Evolutionary conservation across 2,329 filamentous ascomycete species (phyloP).

Genomic region (Fonsecaea erecta): DNA sequence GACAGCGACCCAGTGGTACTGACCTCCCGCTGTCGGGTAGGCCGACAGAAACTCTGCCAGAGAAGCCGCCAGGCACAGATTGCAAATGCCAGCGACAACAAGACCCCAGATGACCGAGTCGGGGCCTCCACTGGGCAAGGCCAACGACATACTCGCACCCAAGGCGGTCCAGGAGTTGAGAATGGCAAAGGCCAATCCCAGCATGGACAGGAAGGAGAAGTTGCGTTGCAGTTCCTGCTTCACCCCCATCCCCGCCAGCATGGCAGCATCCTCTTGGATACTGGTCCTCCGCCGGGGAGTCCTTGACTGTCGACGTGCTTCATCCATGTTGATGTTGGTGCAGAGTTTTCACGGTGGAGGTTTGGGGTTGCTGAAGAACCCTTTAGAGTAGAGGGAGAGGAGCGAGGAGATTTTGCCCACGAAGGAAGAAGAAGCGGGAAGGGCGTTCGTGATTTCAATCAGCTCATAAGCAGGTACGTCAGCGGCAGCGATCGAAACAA

Average conservation of each 20-base stretch:
- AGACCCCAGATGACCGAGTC: conserved; percentile 74
- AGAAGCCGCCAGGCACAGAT: conserved; percentile 69
- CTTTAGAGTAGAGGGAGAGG: neutral
- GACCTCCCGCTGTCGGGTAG: conserved; percentile 53
- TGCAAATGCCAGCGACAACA: conserved; percentile 67
- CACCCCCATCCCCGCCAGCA: conserved; percentile 62
- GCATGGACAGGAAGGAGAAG: conserved; percentile 64
- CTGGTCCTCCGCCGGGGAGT: conserved; percentile 24
- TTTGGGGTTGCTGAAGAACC: neutral
- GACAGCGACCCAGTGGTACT: conserved; percentile 74
- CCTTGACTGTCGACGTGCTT: conserved; percentile 19
- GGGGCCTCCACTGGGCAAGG: conserved; percentile 72
- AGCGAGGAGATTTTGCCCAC: neutral
- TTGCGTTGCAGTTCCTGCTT: conserved; percentile 63
- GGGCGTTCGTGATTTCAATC: conserved; percentile 10
- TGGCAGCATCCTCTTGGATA: conserved; percentile 51
- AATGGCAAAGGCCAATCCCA: conserved; percentile 66
- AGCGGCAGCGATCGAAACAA: conserved; percentile 6
- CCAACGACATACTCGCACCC: conserved; percentile 62
- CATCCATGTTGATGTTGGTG: neutral
- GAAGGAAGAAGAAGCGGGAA: neutral
- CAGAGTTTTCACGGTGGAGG: conserved; percentile 2
- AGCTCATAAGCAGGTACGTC: conserved; percentile 22
- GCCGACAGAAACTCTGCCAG: conserved; percentile 71
- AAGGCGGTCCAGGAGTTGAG: conserved; percentile 68